Base-by-base conservation (phyloP, 1,284 basidiomycete species). In the Psilocybe mexicana region DNA sequence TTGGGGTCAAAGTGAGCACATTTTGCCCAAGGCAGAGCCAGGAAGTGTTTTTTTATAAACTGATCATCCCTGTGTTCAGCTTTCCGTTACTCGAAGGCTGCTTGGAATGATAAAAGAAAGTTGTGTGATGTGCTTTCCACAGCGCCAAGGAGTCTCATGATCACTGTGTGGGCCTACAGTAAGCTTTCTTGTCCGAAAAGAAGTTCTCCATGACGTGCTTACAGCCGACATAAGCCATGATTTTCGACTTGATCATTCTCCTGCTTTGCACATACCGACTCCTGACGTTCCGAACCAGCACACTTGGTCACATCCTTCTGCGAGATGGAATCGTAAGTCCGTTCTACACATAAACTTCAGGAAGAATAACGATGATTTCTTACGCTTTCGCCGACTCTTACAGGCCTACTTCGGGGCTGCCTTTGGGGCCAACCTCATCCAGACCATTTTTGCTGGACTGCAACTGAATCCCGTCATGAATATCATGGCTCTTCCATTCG, bases 391-490 rank as follows among this genome's bases (percentile, higher is more conserved):
- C 43, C 28, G 54, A 14, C 24, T 18, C 43, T 55, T 43, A 2
- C 44, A 73, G 70, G 61, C 55, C 6, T 73, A 73, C 52, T 72
- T 72, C 60, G 69, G 65, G 38, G 67, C 67, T 36, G 71, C 65
- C 14, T 73, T 72, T 52, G 66, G 62, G 35, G 71, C 71, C 40
- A 73, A 73, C 57, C 57, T 72, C 24, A 54, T 72, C 1, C 72
- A 71, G 54, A 72, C 67, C 28, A 59, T 73, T 54, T 64, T 72
- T 52, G 71, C 70, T 4, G 54, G 64, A 6, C 64, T 72, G 7
- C 65, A 64, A 2, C 61, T 71, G n/a, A 72, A 72, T 52, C 72
- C 72, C 7, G 69, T 72, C 24, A 70, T 73, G 70, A 72, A 72
- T 59, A 69, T 72, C 53, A 70, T 72, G 26, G 62, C 64, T 1